These are phyloP conservation scores for Dissoconium aciculare DNA, from an alignment of 2,329 filamentous ascomycete genomes.

Conservation along the genomic window DNA sequence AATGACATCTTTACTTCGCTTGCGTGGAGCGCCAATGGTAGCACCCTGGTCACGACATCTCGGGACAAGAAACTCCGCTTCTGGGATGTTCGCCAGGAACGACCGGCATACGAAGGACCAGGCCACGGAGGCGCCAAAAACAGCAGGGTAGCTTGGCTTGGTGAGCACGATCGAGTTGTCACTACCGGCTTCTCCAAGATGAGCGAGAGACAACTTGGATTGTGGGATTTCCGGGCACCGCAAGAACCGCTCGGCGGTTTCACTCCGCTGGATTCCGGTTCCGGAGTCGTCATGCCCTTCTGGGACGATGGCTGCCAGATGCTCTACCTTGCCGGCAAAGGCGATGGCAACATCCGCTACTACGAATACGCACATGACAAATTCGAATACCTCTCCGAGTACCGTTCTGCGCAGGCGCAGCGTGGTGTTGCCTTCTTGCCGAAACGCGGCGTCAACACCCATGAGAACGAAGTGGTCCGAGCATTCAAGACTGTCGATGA, in stretches of 20 bases:
- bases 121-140: constrained; percentile 94
- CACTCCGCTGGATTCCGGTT: constrained; percentile 81
- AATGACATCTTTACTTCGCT: constrained; percentile 87
- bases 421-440: constrained; percentile 88
- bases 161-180: constrained; percentile 87
- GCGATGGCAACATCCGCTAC: constrained; percentile 97
- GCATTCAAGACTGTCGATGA: constrained; percentile 97
- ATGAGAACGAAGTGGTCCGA: constrained; percentile 92
- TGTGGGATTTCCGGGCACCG: constrained; percentile 81
- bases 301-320: constrained; percentile 97
- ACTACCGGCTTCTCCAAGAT: constrained; percentile 96
- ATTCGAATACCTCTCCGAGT: constrained; percentile 91
- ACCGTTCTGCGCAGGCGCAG: constrained; percentile 93
- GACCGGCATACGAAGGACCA: constrained; percentile 63
- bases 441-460: constrained; percentile 84
- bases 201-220: constrained; percentile 89
- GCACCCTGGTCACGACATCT: constrained; percentile 77
- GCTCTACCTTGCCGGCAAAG: constrained; percentile 92
- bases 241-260: constrained; percentile 78
- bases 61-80: constrained; percentile 96
- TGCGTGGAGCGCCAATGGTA: constrained; percentile 86
- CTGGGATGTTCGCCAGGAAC: constrained; percentile 93
- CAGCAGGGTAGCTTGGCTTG: constrained; percentile 92
- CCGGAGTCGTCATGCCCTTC: constrained; percentile 97
- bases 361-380: constrained; percentile 98